phyloP scores from a whole-genome alignment of 2,329 filamentous ascomycete species.

The Cladophialophora yegresii region DNA sequence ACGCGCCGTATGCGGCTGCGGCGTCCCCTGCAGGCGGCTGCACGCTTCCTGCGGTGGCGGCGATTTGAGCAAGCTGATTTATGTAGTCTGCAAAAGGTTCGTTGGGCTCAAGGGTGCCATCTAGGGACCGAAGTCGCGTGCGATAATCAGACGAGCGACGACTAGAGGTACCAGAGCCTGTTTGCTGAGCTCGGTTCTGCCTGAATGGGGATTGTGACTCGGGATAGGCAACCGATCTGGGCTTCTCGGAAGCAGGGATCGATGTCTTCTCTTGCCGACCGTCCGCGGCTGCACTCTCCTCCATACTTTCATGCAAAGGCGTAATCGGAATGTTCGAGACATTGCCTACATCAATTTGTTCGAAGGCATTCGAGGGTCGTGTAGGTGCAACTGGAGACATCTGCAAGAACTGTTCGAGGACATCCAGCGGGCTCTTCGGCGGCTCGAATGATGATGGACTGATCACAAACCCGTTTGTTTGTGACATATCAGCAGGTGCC shows the following conservation, averaged over 20 bases:
- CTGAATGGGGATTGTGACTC: conserved; percentile 26
- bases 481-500: conserved; percentile 9
- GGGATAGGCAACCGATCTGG: conserved; percentile 12
- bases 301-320: background rate
- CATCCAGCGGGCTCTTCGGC: conserved; percentile 18
- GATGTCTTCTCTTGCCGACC: conserved; percentile 12
- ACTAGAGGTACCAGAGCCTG: conserved; percentile 4
- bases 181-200: conserved; percentile 13
- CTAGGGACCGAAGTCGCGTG: conserved; percentile 12
- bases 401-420: conserved; percentile 26
- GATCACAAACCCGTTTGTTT: background rate
- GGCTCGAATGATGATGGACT: background rate
- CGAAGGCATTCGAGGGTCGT: background rate
- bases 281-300: background rate
- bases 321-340: background rate
- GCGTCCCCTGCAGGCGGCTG: background rate
- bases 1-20: background rate
- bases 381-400: conserved; percentile 16
- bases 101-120: conserved; percentile 21
- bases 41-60: background rate
- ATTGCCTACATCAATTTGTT: background rate
- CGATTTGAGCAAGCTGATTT: conserved; percentile 8
- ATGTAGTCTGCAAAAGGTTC: conserved; percentile 2
- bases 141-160: conserved; percentile 10
- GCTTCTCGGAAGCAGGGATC: conserved; percentile 3